phyloP scores from a whole-genome alignment of 2,329 filamentous ascomycete species.

The Thelonectria olida region DNA sequence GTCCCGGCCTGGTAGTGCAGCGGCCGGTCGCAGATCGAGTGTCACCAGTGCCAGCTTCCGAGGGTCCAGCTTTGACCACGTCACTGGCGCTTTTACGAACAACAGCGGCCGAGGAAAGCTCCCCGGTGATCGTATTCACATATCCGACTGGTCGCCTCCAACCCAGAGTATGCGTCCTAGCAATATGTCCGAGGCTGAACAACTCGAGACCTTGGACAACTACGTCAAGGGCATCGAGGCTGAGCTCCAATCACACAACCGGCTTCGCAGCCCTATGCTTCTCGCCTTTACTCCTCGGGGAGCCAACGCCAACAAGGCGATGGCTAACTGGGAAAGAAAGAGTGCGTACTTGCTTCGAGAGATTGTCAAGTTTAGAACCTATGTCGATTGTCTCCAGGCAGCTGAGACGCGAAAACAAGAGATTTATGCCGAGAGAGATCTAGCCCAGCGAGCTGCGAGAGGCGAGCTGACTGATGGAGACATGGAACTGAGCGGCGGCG shows the following conservation, averaged over 20 bases:
- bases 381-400: constrained; percentile 83
- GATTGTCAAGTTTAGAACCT: constrained; percentile 96
- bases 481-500: constrained; percentile 45
- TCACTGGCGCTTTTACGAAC: constrained; percentile 58
- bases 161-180: constrained; percentile 90
- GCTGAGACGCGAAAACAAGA: constrained; percentile 76
- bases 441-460: constrained; percentile 58
- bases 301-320: constrained; percentile 81
- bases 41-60: constrained; percentile 62
- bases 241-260: constrained; percentile 88
- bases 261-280: constrained; percentile 85
- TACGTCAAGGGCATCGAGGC: constrained; percentile 90
- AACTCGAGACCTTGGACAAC: constrained; percentile 75
- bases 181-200: constrained; percentile 79
- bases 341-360: constrained; percentile 90
- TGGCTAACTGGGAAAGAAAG: constrained; percentile 98
- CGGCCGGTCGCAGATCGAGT: constrained; percentile 52
- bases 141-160: constrained; percentile 90
- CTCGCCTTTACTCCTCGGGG: constrained; percentile 89
- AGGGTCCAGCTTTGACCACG: constrained; percentile 70
- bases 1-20: constrained; percentile 60
- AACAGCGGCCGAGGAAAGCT: constrained; percentile 67
- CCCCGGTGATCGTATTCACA: constrained; percentile 83
- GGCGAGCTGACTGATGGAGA: constrained; percentile 56
- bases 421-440: constrained; percentile 71